Evolutionary conservation across 768 basidiomycete genomes (phyloP).

Genomic region (Pleurotus pulmonarius): DNA sequence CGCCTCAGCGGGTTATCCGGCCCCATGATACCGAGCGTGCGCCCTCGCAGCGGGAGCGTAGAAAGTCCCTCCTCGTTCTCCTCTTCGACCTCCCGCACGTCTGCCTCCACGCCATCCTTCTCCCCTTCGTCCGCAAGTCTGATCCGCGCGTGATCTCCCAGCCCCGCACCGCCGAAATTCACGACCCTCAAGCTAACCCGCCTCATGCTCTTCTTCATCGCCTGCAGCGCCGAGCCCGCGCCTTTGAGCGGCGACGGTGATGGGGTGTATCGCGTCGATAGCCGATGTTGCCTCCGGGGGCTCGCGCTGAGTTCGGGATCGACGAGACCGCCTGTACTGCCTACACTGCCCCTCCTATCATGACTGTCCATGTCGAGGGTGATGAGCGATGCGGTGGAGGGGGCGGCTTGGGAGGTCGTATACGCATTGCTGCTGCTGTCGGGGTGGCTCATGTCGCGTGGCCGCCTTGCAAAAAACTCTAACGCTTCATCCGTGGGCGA

Average conservation of each 20-base stretch:
- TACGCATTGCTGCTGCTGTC: constrained; percentile 34
- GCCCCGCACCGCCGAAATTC: constrained; percentile 60
- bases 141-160: constrained; percentile 49
- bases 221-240: constrained; percentile 56
- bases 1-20: constrained; percentile 62
- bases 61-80: constrained; percentile 35
- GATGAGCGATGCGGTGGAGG: constrained; percentile 53
- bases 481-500: constrained; percentile 32
- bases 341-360: constrained; percentile 41
- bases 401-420: constrained; percentile 38
- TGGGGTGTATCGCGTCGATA: constrained; percentile 48
- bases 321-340: constrained; percentile 21
- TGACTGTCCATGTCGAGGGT: constrained; percentile 28
- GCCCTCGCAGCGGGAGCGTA: constrained; percentile 60
- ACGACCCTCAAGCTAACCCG: constrained; percentile 79
- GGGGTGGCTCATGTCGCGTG: constrained; percentile 27
- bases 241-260: constrained; percentile 58
- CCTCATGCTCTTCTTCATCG: constrained; percentile 52
- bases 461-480: constrained; percentile 10
- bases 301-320: constrained; percentile 52
- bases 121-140: constrained; percentile 44
- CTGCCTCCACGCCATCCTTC: constrained; percentile 12
- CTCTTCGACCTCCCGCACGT: constrained; percentile 22
- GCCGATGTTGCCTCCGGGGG: constrained; percentile 34
- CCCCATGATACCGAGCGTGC: constrained; percentile 75